phyloP scores from a whole-genome alignment of 441 rosid genomes.

The Gossypium schwendimanii region DNA sequence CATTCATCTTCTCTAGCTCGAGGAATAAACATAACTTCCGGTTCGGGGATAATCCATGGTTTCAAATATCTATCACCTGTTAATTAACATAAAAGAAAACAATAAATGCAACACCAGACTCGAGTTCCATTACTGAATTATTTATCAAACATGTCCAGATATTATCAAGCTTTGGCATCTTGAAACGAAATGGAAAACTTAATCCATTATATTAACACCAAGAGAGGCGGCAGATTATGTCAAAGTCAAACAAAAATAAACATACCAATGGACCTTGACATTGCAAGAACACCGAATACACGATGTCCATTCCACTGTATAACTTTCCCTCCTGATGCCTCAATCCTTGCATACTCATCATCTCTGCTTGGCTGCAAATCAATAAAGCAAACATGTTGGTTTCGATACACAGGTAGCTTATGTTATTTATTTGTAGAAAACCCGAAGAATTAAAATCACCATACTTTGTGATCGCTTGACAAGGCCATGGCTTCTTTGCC shows the following conservation, averaged over 20 bases:
- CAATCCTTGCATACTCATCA: conserved; percentile 76
- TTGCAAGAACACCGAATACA: conserved; percentile 81
- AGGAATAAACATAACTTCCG: conserved; percentile 69
- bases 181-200: not conserved
- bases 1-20: conserved; percentile 78
- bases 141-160: not conserved
- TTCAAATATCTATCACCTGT: conserved; percentile 78
- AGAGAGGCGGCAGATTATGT: not conserved
- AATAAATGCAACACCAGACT: not conserved
- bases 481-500: conserved; percentile 68
- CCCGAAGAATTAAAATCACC: not conserved
- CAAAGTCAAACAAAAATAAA: not conserved
- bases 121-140: not conserved
- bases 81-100: not conserved
- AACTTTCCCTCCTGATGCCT: conserved; percentile 78
- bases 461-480: conserved; percentile 77
- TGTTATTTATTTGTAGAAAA: not conserved
- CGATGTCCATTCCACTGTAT: conserved; percentile 85
- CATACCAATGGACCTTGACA: conserved; percentile 87
- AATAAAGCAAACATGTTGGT: not conserved
- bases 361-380: conserved; percentile 64
- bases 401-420: not conserved
- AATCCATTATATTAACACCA: no score
- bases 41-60: conserved; percentile 78
- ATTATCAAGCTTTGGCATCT: not conserved